Conservation (phyloP, 495 filamentous ascomycete species). For the Tuber magnatum region DNA sequence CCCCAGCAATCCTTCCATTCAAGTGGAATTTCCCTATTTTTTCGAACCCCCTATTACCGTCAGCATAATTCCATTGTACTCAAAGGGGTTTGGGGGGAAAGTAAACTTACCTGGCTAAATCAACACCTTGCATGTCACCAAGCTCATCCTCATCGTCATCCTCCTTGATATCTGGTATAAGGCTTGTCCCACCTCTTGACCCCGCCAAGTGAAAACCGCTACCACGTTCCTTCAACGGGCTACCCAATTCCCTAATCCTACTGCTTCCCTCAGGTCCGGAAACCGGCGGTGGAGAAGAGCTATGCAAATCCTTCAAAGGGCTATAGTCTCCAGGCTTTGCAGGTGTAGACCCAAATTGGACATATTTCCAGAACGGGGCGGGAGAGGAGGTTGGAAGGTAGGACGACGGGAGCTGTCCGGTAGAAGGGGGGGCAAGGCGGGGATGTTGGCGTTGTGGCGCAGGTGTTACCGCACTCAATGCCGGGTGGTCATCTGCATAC, state of each 20-base stretch:
- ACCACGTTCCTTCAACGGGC: constrained; percentile 37
- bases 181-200: constrained; percentile 33
- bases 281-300: constrained; percentile 48
- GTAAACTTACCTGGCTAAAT: constrained; percentile 56
- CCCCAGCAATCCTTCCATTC: constrained; percentile 35
- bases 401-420: constrained; percentile 78
- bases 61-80: background rate
- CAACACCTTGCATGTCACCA: constrained; percentile 56
- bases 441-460: constrained; percentile 77
- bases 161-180: constrained; percentile 34
- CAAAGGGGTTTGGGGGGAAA: background rate
- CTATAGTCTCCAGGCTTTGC: constrained; percentile 56
- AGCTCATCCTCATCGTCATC: constrained; percentile 45
- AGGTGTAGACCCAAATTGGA: constrained; percentile 69
- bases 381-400: constrained; percentile 93
- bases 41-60: constrained; percentile 31
- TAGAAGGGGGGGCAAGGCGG: constrained; percentile 77
- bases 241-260: constrained; percentile 41
- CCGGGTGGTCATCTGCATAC: constrained; percentile 51
- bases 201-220: constrained; percentile 26
- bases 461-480: constrained; percentile 68
- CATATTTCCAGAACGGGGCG: constrained; percentile 95
- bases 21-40: constrained; percentile 41
- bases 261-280: constrained; percentile 54
- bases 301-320: constrained; percentile 52